phyloP scores from a whole-genome alignment of 2,329 filamentous ascomycete genomes.

The Pyrenochaeta sp. region DNA sequence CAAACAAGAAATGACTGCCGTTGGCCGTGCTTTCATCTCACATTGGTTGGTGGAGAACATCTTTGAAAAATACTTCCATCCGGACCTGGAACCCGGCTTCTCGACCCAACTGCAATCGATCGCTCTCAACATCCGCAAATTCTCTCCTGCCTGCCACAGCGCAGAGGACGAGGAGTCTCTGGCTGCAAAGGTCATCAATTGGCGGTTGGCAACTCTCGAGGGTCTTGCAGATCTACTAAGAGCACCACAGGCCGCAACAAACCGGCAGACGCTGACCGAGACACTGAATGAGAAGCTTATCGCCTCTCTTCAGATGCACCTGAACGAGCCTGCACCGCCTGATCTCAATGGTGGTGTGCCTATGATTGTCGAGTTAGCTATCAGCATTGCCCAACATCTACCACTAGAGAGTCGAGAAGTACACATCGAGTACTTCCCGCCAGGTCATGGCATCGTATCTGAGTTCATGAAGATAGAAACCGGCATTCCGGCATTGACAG shows the following conservation, averaged over 20 bases:
- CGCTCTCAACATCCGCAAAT: conserved; percentile 84
- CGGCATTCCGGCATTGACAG: conserved; percentile 57
- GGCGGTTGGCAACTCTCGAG: conserved; percentile 92
- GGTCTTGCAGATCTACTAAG: conserved; percentile 78
- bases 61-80: conserved; percentile 92
- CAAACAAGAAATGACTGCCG: conserved; percentile 97
- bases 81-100: conserved; percentile 77
- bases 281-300: conserved; percentile 74
- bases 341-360: conserved; percentile 88
- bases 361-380: conserved; percentile 91
- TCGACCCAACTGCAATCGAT: conserved; percentile 84
- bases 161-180: conserved; percentile 90
- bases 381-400: conserved; percentile 84
- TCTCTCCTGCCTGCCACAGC: conserved; percentile 75
- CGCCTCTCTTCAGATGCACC: conserved; percentile 73
- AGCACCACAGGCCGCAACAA: conserved; percentile 69
- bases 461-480: conserved; percentile 86
- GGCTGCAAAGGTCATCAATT: conserved; percentile 85
- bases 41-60: conserved; percentile 91
- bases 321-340: conserved; percentile 77
- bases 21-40: conserved; percentile 87
- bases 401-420: conserved; percentile 93
- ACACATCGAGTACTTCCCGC: conserved; percentile 82
- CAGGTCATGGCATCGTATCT: conserved; percentile 73
- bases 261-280: conserved; percentile 66